These are phyloP conservation scores for Priceomyces haplophilus DNA, from an alignment of 805 yeast genomes.

Conservation along the genomic window DNA sequence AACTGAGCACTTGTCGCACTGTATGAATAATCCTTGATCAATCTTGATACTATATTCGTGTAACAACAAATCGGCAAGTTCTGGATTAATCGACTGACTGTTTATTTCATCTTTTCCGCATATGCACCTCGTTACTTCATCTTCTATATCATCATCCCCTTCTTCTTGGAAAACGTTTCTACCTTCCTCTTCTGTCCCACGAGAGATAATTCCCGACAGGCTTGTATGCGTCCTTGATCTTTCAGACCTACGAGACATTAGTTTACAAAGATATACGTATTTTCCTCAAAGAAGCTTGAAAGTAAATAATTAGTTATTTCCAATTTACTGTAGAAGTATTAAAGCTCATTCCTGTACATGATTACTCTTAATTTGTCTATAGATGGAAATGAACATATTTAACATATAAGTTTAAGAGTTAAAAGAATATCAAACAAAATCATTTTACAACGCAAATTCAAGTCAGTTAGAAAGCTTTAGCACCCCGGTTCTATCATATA, in stretches of 20 bases:
- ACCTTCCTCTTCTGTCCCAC: slow-evolving; percentile 16
- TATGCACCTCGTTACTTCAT: slow-evolving; percentile 42
- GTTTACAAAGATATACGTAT: neutral
- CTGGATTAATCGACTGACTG: slow-evolving; percentile 20
- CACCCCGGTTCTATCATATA: slow-evolving; percentile 61
- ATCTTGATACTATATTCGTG: slow-evolving; percentile 35
- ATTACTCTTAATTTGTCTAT: too few relatives aligned
- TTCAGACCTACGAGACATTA: slow-evolving; percentile 32
- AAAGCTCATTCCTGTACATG: too few relatives aligned
- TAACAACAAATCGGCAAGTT: slow-evolving; percentile 22
- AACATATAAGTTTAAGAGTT: neutral
- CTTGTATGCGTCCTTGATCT: slow-evolving; percentile 20
- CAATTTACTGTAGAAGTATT: too few relatives aligned
- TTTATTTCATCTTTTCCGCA: slow-evolving; percentile 41
- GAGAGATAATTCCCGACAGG: slow-evolving; percentile 9
- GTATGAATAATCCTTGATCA: slow-evolving; percentile 68
- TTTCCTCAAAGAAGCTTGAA: neutral
- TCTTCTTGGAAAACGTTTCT: slow-evolving; percentile 20
- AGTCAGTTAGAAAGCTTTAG: neutral
- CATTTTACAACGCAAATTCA: neutral
- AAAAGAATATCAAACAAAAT: neutral
- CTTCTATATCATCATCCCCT: slow-evolving; percentile 34
- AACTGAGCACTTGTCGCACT: slow-evolving; percentile 85
- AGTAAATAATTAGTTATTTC: neutral
- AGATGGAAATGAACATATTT: neutral